These are phyloP conservation scores for Trametes cubensis DNA, from an alignment of 768 basidiomycete species.

Conservation along the genomic window DNA sequence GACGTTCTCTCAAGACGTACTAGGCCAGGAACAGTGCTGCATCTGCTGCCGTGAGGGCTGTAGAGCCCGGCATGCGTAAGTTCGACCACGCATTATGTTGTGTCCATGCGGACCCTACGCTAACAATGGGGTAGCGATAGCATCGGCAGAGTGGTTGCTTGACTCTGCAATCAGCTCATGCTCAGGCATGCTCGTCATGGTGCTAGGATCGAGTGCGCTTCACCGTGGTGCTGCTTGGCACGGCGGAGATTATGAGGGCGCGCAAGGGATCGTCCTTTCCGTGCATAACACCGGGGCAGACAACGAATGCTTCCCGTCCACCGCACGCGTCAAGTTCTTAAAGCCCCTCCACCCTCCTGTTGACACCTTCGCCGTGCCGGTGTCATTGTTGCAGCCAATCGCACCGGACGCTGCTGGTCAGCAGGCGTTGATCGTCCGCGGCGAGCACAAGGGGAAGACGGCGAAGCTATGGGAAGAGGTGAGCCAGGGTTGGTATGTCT, in stretches of 20 bases:
- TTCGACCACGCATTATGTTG: no score
- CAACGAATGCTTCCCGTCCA: constrained; percentile 16
- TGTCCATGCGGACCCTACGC: no score
- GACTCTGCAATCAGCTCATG: constrained; percentile 4
- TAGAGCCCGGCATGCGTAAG: neutral
- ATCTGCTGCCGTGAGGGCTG: neutral
- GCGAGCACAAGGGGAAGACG: constrained; percentile 11
- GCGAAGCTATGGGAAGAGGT: constrained; percentile 23
- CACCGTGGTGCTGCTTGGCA: constrained; percentile 12
- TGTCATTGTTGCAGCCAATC: constrained; percentile 15
- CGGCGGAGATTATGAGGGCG: constrained; percentile 22
- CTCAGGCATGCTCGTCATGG: constrained; percentile 12
- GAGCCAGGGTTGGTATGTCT: constrained; percentile 23
- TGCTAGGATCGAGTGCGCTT: neutral
- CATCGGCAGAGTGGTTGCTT: constrained; percentile 6
- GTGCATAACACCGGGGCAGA: constrained; percentile 20
- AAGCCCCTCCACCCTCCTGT: constrained; percentile 6
- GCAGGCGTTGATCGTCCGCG: constrained; percentile 19
- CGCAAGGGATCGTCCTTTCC: constrained; percentile 18
- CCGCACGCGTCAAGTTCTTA: constrained; percentile 16
- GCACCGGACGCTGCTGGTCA: constrained; percentile 10
- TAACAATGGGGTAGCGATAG: no score
- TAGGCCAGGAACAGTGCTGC: neutral
- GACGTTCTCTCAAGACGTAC: no score
- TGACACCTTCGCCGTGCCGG: constrained; percentile 16